phyloP scores from a whole-genome alignment of 148 eudicot genomes.

The Cornus kousa region DNA sequence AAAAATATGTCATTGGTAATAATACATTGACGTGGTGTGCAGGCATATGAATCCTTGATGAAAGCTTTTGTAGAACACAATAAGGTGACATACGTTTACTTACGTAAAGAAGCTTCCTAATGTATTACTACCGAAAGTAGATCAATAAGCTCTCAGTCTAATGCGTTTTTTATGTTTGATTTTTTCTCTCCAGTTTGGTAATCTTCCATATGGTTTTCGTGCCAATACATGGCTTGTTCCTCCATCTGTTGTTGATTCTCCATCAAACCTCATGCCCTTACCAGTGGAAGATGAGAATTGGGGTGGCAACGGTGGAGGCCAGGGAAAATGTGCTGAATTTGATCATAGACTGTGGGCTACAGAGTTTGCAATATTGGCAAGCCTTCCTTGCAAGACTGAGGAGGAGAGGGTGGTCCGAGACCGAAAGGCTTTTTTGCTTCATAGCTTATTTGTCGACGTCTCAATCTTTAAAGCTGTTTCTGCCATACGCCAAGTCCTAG shows the following conservation, averaged over 20 bases:
- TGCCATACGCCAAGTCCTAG: slow-evolving; percentile 51
- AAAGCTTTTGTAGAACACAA: slow-evolving; percentile 92
- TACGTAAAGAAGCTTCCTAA: neutral
- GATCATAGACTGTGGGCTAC: slow-evolving; percentile 93
- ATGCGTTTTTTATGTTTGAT: neutral
- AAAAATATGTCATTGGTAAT: neutral
- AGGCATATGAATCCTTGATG: slow-evolving; percentile 90
- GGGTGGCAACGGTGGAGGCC: slow-evolving; percentile 98
- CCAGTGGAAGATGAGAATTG: slow-evolving; percentile 87
- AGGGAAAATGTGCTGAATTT: slow-evolving; percentile 66
- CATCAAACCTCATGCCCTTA: slow-evolving; percentile 58
- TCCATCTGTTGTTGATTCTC: slow-evolving; percentile 62
- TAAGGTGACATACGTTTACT: slow-evolving; percentile 55
- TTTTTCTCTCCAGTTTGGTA: slow-evolving; percentile 74
- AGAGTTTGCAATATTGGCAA: slow-evolving; percentile 77
- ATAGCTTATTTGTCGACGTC: slow-evolving; percentile 79
- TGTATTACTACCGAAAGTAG: slow-evolving; percentile 9
- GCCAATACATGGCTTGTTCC: slow-evolving; percentile 96
- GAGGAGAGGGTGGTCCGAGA: slow-evolving; percentile 93
- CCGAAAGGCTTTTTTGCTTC: slow-evolving; percentile 96
- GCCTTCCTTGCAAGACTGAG: slow-evolving; percentile 88
- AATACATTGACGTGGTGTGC: slow-evolving; percentile 22
- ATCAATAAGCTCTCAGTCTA: slow-evolving; percentile 16
- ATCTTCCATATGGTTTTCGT: slow-evolving; percentile 97
- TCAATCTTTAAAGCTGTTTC: slow-evolving; percentile 79